Evolutionary conservation across 2,329 filamentous ascomycete genomes (phyloP).

Genomic region (Diatrype stigma): DNA sequence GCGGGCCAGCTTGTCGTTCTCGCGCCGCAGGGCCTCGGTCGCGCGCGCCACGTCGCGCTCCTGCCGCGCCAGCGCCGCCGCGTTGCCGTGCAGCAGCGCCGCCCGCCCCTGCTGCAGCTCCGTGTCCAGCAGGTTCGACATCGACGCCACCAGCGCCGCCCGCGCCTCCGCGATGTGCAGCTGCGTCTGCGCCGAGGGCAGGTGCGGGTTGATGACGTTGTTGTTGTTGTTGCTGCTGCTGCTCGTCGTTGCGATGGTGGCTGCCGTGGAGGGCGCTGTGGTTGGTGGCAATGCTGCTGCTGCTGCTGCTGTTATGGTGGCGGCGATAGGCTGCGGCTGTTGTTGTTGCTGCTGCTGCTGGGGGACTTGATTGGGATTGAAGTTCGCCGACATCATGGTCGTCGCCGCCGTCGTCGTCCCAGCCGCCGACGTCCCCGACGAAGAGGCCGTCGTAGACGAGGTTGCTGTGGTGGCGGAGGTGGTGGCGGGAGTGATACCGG

Average conservation of each 20-base stretch:
- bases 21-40: conserved; percentile 55
- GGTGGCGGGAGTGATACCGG: background rate
- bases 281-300: background rate
- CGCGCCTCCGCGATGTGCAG: conserved; percentile 53
- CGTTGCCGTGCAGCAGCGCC: conserved; percentile 64
- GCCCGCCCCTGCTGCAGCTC: conserved; percentile 66
- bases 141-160: conserved; percentile 54
- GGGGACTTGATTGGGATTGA: background rate
- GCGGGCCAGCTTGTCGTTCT: conserved; percentile 62
- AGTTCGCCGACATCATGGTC: too few relatives aligned
- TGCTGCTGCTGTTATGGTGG: background rate
- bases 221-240: background rate
- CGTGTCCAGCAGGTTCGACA: conserved; percentile 66
- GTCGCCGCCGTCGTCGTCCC: too few relatives aligned
- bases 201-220: conserved; percentile 5
- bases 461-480: background rate
- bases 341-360: background rate
- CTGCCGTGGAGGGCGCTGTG: too few relatives aligned
- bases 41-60: conserved; percentile 60
- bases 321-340: background rate
- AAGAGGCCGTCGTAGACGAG: background rate
- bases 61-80: conserved; percentile 60
- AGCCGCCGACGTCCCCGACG: background rate
- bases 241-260: background rate
- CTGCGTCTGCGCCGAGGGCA: conserved; percentile 39